A percentile compares a stretch with the other conserved stretches of the same genome.
Conservation (phyloP, 257 asterid genomes). For the Verbena officinalis region DNA sequence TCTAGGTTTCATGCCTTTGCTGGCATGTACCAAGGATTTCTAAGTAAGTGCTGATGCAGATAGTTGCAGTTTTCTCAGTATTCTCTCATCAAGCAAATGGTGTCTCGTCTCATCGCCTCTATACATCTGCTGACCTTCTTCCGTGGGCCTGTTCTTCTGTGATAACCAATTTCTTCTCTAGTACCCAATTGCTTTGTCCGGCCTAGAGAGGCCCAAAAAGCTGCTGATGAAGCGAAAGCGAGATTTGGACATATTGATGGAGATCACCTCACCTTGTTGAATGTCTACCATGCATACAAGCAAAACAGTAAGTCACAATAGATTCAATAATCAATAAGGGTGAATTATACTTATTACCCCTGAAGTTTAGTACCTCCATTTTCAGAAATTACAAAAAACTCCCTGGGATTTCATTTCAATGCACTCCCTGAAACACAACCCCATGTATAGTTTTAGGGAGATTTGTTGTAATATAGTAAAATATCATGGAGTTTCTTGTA, state of each 20-base stretch:
- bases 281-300: slow-evolving; percentile 93
- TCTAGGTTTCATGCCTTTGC: slow-evolving; percentile 84
- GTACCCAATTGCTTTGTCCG: slow-evolving; percentile 99
- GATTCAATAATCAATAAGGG: too few species aligned
- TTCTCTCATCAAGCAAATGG: slow-evolving; percentile 97
- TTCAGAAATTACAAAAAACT: too few species aligned
- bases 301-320: slow-evolving; percentile 84
- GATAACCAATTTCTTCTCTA: slow-evolving; percentile 97
- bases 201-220: slow-evolving; percentile 99
- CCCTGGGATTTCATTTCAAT: too few species aligned
- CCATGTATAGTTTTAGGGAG: too few species aligned
- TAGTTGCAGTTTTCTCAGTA: slow-evolving; percentile 99
- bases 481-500: too few species aligned
- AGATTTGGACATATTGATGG: slow-evolving; percentile 96
- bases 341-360: too few species aligned
- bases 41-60: slow-evolving; percentile 99
- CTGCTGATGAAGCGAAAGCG: slow-evolving; percentile 99
- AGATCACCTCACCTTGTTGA: slow-evolving; percentile 91
- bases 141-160: slow-evolving; percentile 99
- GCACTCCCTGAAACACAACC: too few species aligned
- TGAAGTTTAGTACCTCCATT: not conserved
- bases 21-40: slow-evolving; percentile 91
- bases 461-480: too few species aligned
- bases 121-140: slow-evolving; percentile 99
- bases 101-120: slow-evolving; percentile 90